Percentiles rank a stretch among this genome's conserved stretches.
Conservation (phyloP, 2,329 filamentous ascomycete genomes). For the Aspergillus sp. region DNA sequence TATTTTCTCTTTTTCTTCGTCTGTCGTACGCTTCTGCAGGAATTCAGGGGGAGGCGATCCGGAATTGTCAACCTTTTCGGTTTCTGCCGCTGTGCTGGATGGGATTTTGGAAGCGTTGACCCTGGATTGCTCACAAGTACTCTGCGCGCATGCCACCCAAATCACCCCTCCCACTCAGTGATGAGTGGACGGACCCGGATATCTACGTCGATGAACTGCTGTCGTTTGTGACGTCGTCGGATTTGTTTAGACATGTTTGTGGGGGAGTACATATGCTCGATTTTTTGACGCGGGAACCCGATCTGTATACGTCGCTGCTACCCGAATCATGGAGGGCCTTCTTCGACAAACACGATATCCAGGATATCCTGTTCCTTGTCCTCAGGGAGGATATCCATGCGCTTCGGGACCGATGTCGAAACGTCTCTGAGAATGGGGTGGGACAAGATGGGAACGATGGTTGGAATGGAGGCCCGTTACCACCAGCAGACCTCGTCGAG, state of each 20-base stretch:
- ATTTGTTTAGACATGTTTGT: constrained; percentile 78
- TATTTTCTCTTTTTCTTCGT: neutral
- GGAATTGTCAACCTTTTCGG: neutral
- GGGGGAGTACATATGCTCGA: constrained; percentile 96
- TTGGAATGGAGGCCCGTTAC: constrained; percentile 39
- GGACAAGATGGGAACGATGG: constrained; percentile 5
- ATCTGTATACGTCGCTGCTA: constrained; percentile 69
- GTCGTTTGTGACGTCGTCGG: constrained; percentile 63
- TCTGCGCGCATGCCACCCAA: constrained; percentile 39
- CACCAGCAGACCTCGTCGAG: constrained; percentile 52
- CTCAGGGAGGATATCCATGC: constrained; percentile 64
- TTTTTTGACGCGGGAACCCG: constrained; percentile 80
- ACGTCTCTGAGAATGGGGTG: constrained; percentile 8
- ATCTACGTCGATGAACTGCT: constrained; percentile 73
- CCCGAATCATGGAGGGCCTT: constrained; percentile 75
- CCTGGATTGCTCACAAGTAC: neutral
- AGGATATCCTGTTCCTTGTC: constrained; percentile 70
- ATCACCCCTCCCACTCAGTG: constrained; percentile 57
- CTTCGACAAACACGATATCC: constrained; percentile 61
- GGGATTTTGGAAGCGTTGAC: neutral
- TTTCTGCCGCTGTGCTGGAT: no score
- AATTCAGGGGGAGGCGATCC: neutral
- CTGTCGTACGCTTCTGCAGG: neutral
- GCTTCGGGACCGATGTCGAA: constrained; percentile 19
- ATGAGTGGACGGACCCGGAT: constrained; percentile 62